Conservation (phyloP, 2,329 filamentous ascomycete species). For the Paracoccidioides brasiliensis region DNA sequence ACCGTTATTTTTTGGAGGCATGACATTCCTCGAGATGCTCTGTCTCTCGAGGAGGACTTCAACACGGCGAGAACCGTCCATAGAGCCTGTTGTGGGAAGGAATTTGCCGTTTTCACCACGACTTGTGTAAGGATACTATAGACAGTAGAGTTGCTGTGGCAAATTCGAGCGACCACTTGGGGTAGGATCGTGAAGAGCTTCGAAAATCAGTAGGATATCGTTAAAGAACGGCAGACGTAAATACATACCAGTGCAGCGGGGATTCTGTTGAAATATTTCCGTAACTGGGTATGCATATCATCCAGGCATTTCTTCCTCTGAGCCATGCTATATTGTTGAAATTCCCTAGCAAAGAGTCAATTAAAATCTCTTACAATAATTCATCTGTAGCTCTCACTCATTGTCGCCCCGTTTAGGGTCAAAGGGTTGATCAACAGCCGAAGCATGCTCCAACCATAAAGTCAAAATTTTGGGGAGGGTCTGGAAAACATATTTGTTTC, state of each 20-base stretch:
- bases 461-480: conserved; percentile 85
- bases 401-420: conserved; percentile 38
- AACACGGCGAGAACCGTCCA: conserved; percentile 85
- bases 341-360: conserved; percentile 23
- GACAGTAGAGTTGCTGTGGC: conserved; percentile 66
- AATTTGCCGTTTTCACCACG: conserved; percentile 70
- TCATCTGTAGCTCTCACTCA: conserved; percentile 20
- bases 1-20: conserved; percentile 31
- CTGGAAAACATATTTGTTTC: conserved; percentile 92
- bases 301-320: conserved; percentile 53
- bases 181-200: conserved; percentile 54
- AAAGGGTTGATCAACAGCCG: conserved; percentile 51
- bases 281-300: conserved; percentile 58
- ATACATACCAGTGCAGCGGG: conserved; percentile 31
- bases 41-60: conserved; percentile 62
- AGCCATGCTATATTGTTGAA: conserved; percentile 34
- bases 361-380: conserved; percentile 1
- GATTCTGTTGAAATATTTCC: conserved; percentile 56
- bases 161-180: conserved; percentile 91
- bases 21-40: conserved; percentile 42
- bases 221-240: background rate
- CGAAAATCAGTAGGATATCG: conserved; percentile 12
- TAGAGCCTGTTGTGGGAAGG: conserved; percentile 80
- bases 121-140: conserved; percentile 66
- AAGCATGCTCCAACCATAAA: conserved; percentile 84